Base-by-base conservation (phyloP, 495 filamentous ascomycete genomes). In the Durotheca rogersii region DNA sequence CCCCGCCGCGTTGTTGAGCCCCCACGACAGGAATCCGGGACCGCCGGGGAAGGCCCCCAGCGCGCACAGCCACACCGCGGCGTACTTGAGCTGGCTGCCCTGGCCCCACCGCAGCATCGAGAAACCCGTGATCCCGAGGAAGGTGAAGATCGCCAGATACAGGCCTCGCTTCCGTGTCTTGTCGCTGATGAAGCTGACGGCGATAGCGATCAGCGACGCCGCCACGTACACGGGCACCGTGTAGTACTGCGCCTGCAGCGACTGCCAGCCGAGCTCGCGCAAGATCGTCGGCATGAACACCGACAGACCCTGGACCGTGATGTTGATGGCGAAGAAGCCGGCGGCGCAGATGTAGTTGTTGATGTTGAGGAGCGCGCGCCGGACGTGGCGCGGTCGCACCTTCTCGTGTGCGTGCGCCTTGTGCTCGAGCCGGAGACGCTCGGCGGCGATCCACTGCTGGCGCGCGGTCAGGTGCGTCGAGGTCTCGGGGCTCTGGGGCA, bases 141-240 rank as follows among this genome's bases (percentile, higher is more conserved):
- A 50, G 11, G 72, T 62, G 48, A 76, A 78, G 0, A 47, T 23
- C 4, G 73, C 66, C 0, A 74, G 67, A 45, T 67, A 90, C 12
- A 89, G 66, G 0, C 88, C 90, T 19, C 85, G 75, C 61, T 80
- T 73, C 19, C 72, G 70, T 5, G 70, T 75, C 29, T 77, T 74
- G 62, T 89, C 85, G 23, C 78, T 79, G 47, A 72, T 40, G 47
- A 72, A 82, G 6, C 80, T 81, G n/a, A 81, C 66, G n/a, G 44
- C 64, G 14, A 86, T 71, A 7, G 82, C 80, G 4, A 83, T 67
- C 6, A 79, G 35, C 34, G 80, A 80, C 6, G 81, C 76, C 16
- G 57, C 58, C 0, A 73, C 72, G 34, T 81, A 81, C 1, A 75
- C 75, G 11, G 76, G 78, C n/a, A 77, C 73, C 25, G 73, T 73